Evolutionary conservation across 1,139 yeast species (phyloP).

Genomic region (Candida gigantensis): DNA sequence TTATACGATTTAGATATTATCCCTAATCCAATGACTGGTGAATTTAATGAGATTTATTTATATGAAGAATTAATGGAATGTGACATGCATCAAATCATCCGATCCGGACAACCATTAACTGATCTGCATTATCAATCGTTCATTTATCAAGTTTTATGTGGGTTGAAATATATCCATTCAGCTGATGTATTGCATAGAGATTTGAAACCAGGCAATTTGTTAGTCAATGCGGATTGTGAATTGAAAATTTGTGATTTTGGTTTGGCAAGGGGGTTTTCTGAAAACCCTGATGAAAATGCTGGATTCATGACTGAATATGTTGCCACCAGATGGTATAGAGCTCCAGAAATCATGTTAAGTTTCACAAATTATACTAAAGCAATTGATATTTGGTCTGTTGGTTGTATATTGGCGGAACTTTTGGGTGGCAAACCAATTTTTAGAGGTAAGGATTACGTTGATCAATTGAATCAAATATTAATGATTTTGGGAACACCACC

Average conservation of each 20-base stretch:
- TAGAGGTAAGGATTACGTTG: conserved; percentile 94
- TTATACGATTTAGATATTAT: conserved; percentile 91
- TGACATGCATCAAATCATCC: conserved; percentile 94
- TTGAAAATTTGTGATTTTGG: conserved; percentile 97
- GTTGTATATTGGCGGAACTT: conserved; percentile 92
- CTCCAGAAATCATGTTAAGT: conserved; percentile 95
- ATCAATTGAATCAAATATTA: conserved; percentile 86
- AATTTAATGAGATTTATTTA: conserved; percentile 85
- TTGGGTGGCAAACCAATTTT: conserved; percentile 91
- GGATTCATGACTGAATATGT: conserved; percentile 95
- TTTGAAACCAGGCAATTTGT: conserved; percentile 87
- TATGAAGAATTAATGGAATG: conserved; percentile 98
- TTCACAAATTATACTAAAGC: conserved; percentile 94
- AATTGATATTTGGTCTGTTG: conserved; percentile 96
- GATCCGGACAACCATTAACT: conserved; percentile 90
- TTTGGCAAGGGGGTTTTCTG: conserved; percentile 90
- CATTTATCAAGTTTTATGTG: conserved; percentile 88
- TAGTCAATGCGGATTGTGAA: conserved; percentile 96
- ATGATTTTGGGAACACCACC: conserved; percentile 88
- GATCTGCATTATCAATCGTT: conserved; percentile 95
- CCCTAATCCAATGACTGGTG: conserved; percentile 64
- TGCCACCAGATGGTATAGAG: conserved; percentile 97
- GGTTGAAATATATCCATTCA: conserved; percentile 83
- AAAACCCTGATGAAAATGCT: conserved; percentile 80
- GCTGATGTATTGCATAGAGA: conserved; percentile 96